Evolutionary conservation across 164 flowering plant genomes (phyloP), one percentile per base, ranked within the genome.

Genomic region (Dillenia suffruticosa): DNA sequence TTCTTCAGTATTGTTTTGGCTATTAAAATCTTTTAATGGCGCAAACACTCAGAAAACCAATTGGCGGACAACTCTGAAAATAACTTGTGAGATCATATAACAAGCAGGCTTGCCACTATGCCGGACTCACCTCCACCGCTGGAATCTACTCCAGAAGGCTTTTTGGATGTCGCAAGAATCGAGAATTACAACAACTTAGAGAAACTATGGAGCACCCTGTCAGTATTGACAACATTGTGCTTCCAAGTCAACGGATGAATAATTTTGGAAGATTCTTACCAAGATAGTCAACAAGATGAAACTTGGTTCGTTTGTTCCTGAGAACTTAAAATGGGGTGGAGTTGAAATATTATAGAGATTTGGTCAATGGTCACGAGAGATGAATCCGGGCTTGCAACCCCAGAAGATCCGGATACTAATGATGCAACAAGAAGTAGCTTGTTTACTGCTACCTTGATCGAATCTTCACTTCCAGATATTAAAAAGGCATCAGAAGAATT

Each of bases 351-450:
- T 76, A 46, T 68, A 62, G 64, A 85, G 44, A 56, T 70, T 81
- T 62, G 96, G 96, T 8, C 59, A 74, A 57, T 85, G 86, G 69
- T 81, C 88, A 13, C 73, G 74, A 49, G 74, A 62, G 56, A 71
- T 72, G 91, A 90, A 69, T 89, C 95, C 22, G 98, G 98, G 61
- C 89, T 94, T 65, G 98, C 97, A 58, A 72, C 87, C 70, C 81
- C 92, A 49, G 50, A 68, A 58, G 54, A 22, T 59, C 65, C 64
- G 44, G 81, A 70, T 56, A 62, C 9, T 52, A 63, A 62, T 62
- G 79, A 76, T 61, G 68, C 51, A 48, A 56, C 63, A 59, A 55
- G 57, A 63, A 81, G 54, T 22, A 54, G 69, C 14, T 49, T 66
- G 17, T 63, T 66, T 45, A 46, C 61, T 9, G 55, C 56, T 15